Base-by-base conservation (phyloP, 495 filamentous ascomycete species). In the Parachaetomium inaequale region DNA sequence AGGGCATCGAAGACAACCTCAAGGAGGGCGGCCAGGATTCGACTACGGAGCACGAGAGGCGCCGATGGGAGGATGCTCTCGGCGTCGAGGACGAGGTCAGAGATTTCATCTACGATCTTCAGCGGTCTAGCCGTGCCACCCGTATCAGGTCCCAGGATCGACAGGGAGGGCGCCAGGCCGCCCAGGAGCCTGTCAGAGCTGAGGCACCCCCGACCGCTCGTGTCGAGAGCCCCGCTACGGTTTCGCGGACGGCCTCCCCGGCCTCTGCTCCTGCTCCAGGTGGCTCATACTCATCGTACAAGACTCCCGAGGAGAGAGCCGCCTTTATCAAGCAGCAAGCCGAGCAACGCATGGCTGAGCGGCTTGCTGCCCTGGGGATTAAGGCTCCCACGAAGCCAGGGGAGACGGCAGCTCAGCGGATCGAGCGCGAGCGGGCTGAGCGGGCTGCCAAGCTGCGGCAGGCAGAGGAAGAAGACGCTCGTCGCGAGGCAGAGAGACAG, bases 251-350 rank as follows among this genome's bases (percentile, higher is more conserved):
- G 23, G 72, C 78, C 38, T 80, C 78, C 4, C 75, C 81, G 5
- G 72, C 76, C 28, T 62, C 76, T 23, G 66, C 77, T 25, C 69
- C 79, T 10, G 69, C 75, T 7, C 68, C 68, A 17, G 77, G 77
- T 15, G 79, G 80, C 4, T 84, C 87, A 4, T 94, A 95, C 62
- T 84, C 88, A 3, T 81, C 88, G n/a, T 92, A 90, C 72, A 89
- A 88, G 69, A 95, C 93, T 2, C 87, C 92, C 5, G 92, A 97
- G 70, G 93, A 98, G 63, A 85, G 95, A 43, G 93, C 95, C 28
- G 91, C 95, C 6, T 96, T 92, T 72, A 96, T 97, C 65, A 94
- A 94, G 72, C 92, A 97, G 72, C 93, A 96, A 72, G 95, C 95
- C 14, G 92, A 98, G 74, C 90, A 92, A 70, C 89, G 93, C 49